A percentile compares a stretch with the other conserved stretches of the same genome.
These are phyloP conservation scores for Aspergillus sp. DNA, from an alignment of 2,329 filamentous ascomycete species.

Conservation along the genomic window DNA sequence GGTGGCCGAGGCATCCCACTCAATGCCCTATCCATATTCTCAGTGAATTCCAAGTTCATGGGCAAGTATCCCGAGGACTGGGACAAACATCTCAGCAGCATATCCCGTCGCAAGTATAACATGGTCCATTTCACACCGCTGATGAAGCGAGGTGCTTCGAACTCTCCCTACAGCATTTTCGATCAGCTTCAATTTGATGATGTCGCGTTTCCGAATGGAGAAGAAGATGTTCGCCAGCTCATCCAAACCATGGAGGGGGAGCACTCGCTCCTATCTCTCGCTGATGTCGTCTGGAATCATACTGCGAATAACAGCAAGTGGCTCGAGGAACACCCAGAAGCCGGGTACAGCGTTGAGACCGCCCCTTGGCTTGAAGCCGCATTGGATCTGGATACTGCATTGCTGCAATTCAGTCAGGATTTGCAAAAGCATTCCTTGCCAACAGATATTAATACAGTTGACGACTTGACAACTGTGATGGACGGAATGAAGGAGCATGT, in stretches of 20 bases:
- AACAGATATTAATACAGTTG: slow-evolving; percentile 68
- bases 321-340: slow-evolving; percentile 92
- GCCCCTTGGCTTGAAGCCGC: slow-evolving; percentile 73
- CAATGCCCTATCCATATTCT: slow-evolving; percentile 88
- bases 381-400: slow-evolving; percentile 75
- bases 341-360: slow-evolving; percentile 90
- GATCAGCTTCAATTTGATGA: slow-evolving; percentile 90
- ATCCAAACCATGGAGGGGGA: slow-evolving; percentile 81
- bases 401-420: slow-evolving; percentile 68
- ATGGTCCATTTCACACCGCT: slow-evolving; percentile 98
- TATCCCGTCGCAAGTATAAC: slow-evolving; percentile 92
- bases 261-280: slow-evolving; percentile 82
- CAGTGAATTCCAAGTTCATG: slow-evolving; percentile 97
- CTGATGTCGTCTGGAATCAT: slow-evolving; percentile 97
- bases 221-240: slow-evolving; percentile 77
- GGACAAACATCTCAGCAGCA: slow-evolving; percentile 85
- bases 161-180: slow-evolving; percentile 96
- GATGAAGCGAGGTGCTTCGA: slow-evolving; percentile 84
- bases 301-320: slow-evolving; percentile 94
- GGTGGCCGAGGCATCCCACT: slow-evolving; percentile 77
- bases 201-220: slow-evolving; percentile 78
- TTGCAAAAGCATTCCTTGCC: slow-evolving; percentile 74
- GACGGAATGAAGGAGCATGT: slow-evolving; percentile 80
- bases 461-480: slow-evolving; percentile 82
- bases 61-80: slow-evolving; percentile 87